These are phyloP conservation scores for Acanthamoeba healyi DNA, from an alignment of 208 protist species.

Conservation along the genomic window DNA sequence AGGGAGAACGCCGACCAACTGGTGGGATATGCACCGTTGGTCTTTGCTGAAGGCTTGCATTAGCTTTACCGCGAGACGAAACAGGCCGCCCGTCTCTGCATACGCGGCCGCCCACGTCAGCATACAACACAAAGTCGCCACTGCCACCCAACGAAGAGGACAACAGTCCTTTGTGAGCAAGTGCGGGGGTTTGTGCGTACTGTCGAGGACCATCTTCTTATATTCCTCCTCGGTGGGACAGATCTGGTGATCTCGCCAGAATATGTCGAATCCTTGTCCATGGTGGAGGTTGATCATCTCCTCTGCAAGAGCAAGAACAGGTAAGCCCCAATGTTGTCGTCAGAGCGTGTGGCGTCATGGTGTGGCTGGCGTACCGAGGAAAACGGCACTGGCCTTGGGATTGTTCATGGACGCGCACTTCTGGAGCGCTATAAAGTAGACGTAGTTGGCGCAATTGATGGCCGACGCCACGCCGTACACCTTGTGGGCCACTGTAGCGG, in stretches of 20 bases:
- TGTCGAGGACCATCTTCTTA: slow-evolving; percentile 90
- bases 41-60: slow-evolving; percentile 89
- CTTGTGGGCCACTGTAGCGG: slow-evolving; percentile 84
- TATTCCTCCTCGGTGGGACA: slow-evolving; percentile 91
- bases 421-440: slow-evolving; percentile 91
- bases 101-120: background rate
- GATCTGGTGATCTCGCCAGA: slow-evolving; percentile 89
- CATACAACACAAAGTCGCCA: no score
- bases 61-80: slow-evolving; percentile 88
- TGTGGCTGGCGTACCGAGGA: slow-evolving; percentile 75
- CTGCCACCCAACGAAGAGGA: no score
- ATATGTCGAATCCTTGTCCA: slow-evolving; percentile 91
- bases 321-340: background rate
- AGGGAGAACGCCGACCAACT: background rate
- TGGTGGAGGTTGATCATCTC: slow-evolving; percentile 90
- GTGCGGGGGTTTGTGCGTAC: slow-evolving; percentile 62
- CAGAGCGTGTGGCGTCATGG: background rate
- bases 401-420: slow-evolving; percentile 76
- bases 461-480: slow-evolving; percentile 90
- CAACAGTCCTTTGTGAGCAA: no score
- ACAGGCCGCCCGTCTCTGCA: slow-evolving; percentile 92
- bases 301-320: slow-evolving; percentile 71
- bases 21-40: slow-evolving; percentile 58
- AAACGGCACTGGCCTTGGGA: slow-evolving; percentile 75
- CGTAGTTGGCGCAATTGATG: slow-evolving; percentile 93